These are phyloP conservation scores for Heliosperma pusillum DNA, from an alignment of 148 eudicot genomes.

Conservation along the genomic window DNA sequence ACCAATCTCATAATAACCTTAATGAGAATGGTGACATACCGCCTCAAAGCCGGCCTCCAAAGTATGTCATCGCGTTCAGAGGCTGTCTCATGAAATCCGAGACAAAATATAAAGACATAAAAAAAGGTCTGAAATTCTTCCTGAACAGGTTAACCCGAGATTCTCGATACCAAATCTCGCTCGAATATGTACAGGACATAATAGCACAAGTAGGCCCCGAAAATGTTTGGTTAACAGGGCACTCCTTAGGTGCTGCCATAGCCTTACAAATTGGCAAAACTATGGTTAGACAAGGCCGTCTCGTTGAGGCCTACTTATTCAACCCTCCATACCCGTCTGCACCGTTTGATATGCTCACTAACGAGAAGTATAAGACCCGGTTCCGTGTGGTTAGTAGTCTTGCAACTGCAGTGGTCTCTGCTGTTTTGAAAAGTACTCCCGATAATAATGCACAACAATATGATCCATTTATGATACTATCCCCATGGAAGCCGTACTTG, in stretches of 20 bases:
- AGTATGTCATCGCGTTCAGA: constrained; percentile 71
- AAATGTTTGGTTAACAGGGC: constrained; percentile 66
- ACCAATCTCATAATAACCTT: constrained; percentile 26
- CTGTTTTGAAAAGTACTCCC: constrained; percentile 13
- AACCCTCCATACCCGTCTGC: constrained; percentile 66
- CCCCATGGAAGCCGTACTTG: constrained; percentile 21
- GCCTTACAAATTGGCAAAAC: constrained; percentile 59
- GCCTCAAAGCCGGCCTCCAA: constrained; percentile 40
- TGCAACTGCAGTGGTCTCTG: constrained; percentile 51
- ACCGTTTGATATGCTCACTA: constrained; percentile 49
- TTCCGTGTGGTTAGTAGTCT: constrained; percentile 40
- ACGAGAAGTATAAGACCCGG: constrained; percentile 31
- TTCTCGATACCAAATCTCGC: constrained; percentile 40
- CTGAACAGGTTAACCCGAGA: constrained; percentile 36
- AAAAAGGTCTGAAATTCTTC: constrained; percentile 36
- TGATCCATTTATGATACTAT: neutral
- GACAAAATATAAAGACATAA: constrained; percentile 42
- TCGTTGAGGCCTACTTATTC: constrained; percentile 64
- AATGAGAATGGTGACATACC: neutral
- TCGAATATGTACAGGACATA: constrained; percentile 23
- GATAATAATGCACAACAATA: neutral
- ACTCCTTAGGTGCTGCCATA: constrained; percentile 70
- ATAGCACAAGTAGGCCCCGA: constrained; percentile 21
- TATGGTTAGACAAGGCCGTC: constrained; percentile 41
- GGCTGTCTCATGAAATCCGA: constrained; percentile 50